These are phyloP conservation scores for Leccinum truebloodii DNA, from an alignment of 768 basidiomycete genomes.

Conservation along the genomic window DNA sequence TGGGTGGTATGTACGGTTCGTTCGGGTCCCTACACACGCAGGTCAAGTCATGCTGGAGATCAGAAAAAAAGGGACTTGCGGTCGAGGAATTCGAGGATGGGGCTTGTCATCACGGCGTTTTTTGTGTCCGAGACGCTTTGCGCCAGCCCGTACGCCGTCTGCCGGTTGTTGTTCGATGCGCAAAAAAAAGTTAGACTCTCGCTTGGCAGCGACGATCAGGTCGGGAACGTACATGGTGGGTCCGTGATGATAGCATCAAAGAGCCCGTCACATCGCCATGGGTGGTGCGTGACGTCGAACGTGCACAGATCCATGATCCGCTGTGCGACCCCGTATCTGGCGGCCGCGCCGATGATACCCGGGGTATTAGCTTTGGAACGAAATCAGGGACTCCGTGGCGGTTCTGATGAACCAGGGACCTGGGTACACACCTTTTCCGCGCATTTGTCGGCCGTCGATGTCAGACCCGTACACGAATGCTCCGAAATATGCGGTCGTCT, in stretches of 20 bases:
- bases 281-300: conserved; percentile 90
- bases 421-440: conserved; percentile 73
- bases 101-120: conserved; percentile 36
- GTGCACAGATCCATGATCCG: conserved; percentile 84
- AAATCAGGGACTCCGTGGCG: no score
- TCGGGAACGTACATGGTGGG: conserved; percentile 73
- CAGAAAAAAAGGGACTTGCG: conserved; percentile 39
- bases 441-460: conserved; percentile 96
- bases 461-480: conserved; percentile 88
- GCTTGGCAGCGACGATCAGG: not conserved
- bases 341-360: conserved; percentile 78
- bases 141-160: conserved; percentile 93
- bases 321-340: conserved; percentile 76
- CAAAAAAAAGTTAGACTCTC: not conserved
- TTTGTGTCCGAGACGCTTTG: conserved; percentile 77
- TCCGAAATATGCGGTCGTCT: conserved; percentile 90
- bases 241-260: conserved; percentile 96
- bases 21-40: conserved; percentile 36
- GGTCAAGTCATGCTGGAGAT: not conserved
- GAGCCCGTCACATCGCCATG: conserved; percentile 85
- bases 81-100: conserved; percentile 38
- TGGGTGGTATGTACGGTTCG: conserved; percentile 84
- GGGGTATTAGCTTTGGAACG: conserved; percentile 42
- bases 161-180: not conserved
- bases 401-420: not conserved